A percentile compares a stretch with the other conserved stretches of the same genome.
Conservation (phyloP, 1,139 yeast genomes). For the Insectozyma bohioensis region DNA sequence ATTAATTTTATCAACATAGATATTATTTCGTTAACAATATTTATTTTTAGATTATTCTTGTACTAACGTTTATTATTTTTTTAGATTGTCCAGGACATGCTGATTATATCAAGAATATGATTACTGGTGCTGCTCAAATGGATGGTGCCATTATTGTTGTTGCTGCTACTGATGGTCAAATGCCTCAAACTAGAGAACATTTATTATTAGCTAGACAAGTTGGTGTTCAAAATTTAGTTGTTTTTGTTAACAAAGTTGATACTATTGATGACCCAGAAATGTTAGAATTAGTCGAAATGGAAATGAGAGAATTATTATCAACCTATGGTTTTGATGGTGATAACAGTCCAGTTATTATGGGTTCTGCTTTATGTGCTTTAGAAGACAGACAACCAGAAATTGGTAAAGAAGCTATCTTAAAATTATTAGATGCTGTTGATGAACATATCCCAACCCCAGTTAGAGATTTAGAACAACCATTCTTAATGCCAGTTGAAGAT, state of each 20-base stretch:
- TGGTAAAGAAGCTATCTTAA: slow-evolving; percentile 81
- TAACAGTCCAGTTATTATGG: slow-evolving; percentile 96
- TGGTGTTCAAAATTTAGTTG: slow-evolving; percentile 97
- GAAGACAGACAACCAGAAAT: slow-evolving; percentile 88
- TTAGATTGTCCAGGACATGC: slow-evolving; percentile 67
- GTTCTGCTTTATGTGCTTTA: slow-evolving; percentile 96
- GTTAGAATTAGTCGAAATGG: slow-evolving; percentile 99
- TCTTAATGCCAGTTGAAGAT: slow-evolving; percentile 96
- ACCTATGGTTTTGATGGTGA: slow-evolving; percentile 98
- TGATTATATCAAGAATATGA: slow-evolving; percentile 98
- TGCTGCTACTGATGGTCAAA: slow-evolving; percentile 98
- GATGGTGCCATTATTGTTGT: slow-evolving; percentile 99
- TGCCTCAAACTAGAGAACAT: slow-evolving; percentile 99
- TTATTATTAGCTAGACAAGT: slow-evolving; percentile 98
- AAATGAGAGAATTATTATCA: slow-evolving; percentile 93
- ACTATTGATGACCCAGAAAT: slow-evolving; percentile 98
- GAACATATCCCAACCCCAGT: slow-evolving; percentile 93
- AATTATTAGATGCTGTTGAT: slow-evolving; percentile 89
- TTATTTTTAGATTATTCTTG: neutral
- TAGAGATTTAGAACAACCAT: slow-evolving; percentile 95
- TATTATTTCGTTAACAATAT: neutral
- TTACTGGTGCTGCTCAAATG: slow-evolving; percentile 99
- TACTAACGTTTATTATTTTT: neutral
- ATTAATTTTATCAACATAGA: neutral
- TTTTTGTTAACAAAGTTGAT: slow-evolving; percentile 96